Evolutionary conservation across 1,284 basidiomycete genomes (phyloP), one percentile per base, ranked within the genome.

Genomic region (Malassezia yamatoensis): DNA sequence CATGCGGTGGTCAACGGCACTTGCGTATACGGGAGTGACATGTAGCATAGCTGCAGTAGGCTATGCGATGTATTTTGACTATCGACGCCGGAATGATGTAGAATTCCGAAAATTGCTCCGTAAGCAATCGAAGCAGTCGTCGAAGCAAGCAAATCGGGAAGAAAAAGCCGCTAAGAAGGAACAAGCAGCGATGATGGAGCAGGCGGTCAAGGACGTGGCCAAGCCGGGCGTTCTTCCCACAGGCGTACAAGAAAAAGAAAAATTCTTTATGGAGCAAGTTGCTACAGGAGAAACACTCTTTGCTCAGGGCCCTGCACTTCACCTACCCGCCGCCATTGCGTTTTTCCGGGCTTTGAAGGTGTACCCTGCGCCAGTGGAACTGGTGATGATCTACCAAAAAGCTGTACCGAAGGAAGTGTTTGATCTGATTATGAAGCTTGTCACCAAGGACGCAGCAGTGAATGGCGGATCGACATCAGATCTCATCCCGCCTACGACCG

Each of bases 341-440:
- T 96, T 96, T 82, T 96, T 85, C 81, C 83, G 87, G 58, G 93
- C 90, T 5, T 82, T 96, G 61, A 83, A 88, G 57, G 90, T 94
- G 43, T 98, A 96, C 79, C 93, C 91, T 54, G 83, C 86, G 46
- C 89, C 90, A 10, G 83, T 90, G 42, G 90, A 96, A 76, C 82
- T 96, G 63, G 67, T 76, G 59, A 68, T 73, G 68, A 76, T 96
- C 69, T 94, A 94, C 76, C 85, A 96, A 78, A 87, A 88, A 78
- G 90, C 90, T 42, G 83, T 93, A 43, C 88, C 89, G 11, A 81
- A 83, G 52, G 83, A 86, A 45, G 82, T 96, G 58, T 91, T 94
- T 78, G 85, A 87, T 81, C 79, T 93, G 62, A 82, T 98, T 61
- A 85, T 94, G 82, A 83, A 90, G 69, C 79, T 94, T 76, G 86